These are phyloP conservation scores for Pestalotiopsis fici DNA, from an alignment of 2,329 filamentous ascomycete species.

Conservation along the genomic window DNA sequence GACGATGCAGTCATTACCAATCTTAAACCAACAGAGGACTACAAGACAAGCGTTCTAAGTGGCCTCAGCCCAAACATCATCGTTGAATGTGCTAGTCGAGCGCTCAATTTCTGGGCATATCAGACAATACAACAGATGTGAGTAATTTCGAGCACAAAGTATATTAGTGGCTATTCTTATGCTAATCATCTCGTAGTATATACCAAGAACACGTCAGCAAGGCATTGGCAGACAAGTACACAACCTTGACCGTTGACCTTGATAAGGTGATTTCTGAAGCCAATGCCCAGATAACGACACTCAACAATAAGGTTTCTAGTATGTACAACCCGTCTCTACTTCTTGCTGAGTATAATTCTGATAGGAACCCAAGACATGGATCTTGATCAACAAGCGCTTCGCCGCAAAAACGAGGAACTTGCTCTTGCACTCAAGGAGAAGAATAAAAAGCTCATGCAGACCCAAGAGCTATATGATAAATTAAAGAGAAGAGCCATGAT, in stretches of 20 bases:
- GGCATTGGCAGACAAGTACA: constrained; percentile 72
- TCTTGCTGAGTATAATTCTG: not conserved
- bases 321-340: constrained; percentile 18
- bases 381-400: constrained; percentile 61
- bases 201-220: constrained; percentile 79
- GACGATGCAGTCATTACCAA: constrained; percentile 75
- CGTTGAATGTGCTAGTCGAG: constrained; percentile 83
- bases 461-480: constrained; percentile 66
- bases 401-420: constrained; percentile 73
- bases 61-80: constrained; percentile 79
- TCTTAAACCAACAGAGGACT: constrained; percentile 81
- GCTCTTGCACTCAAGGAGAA: constrained; percentile 69
- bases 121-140: constrained; percentile 84
- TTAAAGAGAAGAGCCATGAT: constrained; percentile 57
- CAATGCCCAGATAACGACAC: constrained; percentile 67
- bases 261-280: constrained; percentile 76
- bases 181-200: constrained; percentile 44
- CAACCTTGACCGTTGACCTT: constrained; percentile 62
- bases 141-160: constrained; percentile 21
- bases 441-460: constrained; percentile 66
- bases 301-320: constrained; percentile 69
- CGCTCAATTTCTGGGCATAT: constrained; percentile 83
- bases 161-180: not conserved
- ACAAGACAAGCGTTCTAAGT: constrained; percentile 83
- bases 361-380: constrained; percentile 46